These are phyloP conservation scores for Pseudohalonectria lignicola DNA, from an alignment of 2,329 filamentous ascomycete genomes.

Conservation along the genomic window DNA sequence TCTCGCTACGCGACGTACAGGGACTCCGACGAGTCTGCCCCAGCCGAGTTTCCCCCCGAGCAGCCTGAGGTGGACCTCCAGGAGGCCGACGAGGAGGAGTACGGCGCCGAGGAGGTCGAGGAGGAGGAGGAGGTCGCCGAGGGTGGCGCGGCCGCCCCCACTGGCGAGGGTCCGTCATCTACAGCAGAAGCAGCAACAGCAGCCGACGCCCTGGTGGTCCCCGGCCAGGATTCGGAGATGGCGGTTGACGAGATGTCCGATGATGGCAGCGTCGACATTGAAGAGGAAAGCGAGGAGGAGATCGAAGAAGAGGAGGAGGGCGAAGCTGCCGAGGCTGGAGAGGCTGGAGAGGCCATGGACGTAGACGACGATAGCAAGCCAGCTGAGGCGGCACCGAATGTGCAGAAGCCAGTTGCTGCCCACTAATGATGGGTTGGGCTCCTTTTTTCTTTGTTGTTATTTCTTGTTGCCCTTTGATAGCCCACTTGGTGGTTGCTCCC, in stretches of 20 bases:
- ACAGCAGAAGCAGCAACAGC: no score
- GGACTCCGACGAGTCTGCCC: slow-evolving; percentile 96
- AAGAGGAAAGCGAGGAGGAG: slow-evolving; percentile 27
- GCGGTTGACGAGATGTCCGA: slow-evolving; percentile 24
- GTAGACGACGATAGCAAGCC: slow-evolving; percentile 18
- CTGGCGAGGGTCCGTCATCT: slow-evolving; percentile 8
- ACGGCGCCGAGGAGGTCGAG: slow-evolving; percentile 82
- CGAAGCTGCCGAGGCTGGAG: slow-evolving; percentile 14
- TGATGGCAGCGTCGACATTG: slow-evolving; percentile 26
- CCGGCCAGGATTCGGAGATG: slow-evolving; percentile 19
- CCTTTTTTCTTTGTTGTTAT: not conserved
- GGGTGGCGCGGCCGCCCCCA: slow-evolving; percentile 6
- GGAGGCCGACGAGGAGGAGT: slow-evolving; percentile 76
- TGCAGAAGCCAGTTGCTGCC: not conserved
- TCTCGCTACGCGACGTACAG: no score
- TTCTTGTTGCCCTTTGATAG: no score
- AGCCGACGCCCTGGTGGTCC: not conserved
- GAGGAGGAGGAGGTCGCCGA: slow-evolving; percentile 51
- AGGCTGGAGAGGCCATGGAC: slow-evolving; percentile 21
- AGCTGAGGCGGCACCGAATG: not conserved
- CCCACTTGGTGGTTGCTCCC: no score
- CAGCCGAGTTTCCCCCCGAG: slow-evolving; percentile 91
- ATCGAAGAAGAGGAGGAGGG: slow-evolving; percentile 20
- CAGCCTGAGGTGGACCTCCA: slow-evolving; percentile 90
- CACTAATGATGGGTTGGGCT: not conserved